These are phyloP conservation scores for Leucocoprinus sp. DNA, from an alignment of 768 basidiomycete species.

Conservation along the genomic window DNA sequence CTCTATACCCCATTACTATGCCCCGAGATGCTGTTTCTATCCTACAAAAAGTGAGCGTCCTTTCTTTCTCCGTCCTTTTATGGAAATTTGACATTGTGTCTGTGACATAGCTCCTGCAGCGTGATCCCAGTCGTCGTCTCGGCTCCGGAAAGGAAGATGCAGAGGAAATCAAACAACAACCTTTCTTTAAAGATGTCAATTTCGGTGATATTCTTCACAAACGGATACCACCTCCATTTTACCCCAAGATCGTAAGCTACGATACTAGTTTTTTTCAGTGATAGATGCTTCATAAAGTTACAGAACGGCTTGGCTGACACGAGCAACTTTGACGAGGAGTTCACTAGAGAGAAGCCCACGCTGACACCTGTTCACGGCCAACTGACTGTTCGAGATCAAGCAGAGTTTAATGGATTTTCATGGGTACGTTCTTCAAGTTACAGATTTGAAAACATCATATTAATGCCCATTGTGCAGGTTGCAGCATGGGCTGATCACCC, in stretches of 20 bases:
- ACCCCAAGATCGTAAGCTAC: conserved; percentile 81
- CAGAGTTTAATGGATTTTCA: conserved; percentile 95
- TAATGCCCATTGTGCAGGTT: conserved; percentile 22
- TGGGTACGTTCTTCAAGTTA: conserved; percentile 45
- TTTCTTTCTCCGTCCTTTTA: background rate
- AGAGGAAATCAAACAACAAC: conserved; percentile 93
- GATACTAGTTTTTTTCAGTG: background rate
- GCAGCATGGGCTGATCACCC: conserved; percentile 56
- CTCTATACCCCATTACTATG: conserved; percentile 98
- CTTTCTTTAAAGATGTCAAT: conserved; percentile 97
- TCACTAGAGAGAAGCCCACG: conserved; percentile 94
- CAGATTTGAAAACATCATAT: background rate
- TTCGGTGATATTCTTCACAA: conserved; percentile 97
- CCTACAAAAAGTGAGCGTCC: conserved; percentile 68
- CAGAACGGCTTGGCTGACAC: conserved; percentile 83
- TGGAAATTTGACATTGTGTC: conserved; percentile 3
- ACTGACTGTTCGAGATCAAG: conserved; percentile 81
- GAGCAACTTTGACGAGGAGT: conserved; percentile 95
- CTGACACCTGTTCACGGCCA: conserved; percentile 96
- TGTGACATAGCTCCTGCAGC: conserved; percentile 66
- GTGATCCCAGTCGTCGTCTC: conserved; percentile 84
- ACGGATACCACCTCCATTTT: conserved; percentile 94
- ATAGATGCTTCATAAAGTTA: background rate
- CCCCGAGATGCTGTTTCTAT: conserved; percentile 94
- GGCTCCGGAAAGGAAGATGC: conserved; percentile 91